phyloP scores from a whole-genome alignment of 371 early-diverging fungal genomes.

The Lichtheimia ramosa region DNA sequence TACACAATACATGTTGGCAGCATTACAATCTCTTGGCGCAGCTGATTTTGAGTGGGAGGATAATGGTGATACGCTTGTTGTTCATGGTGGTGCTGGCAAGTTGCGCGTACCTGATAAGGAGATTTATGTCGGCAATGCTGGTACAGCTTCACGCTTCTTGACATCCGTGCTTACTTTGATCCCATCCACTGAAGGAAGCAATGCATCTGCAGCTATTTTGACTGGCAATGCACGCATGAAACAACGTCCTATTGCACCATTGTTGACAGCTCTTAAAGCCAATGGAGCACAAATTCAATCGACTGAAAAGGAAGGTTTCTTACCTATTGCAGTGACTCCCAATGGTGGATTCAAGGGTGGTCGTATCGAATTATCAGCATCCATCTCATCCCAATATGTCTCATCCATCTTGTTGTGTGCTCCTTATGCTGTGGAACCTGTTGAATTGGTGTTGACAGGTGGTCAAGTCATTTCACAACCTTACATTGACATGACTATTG shows the following conservation, averaged over 20 bases:
- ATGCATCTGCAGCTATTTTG: conserved; percentile 57
- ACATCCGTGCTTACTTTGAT: conserved; percentile 86
- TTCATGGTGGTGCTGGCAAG: conserved; percentile 78
- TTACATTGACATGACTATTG: conserved; percentile 98
- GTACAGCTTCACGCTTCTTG: conserved; percentile 96
- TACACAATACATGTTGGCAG: conserved; percentile 95
- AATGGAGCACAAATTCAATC: conserved; percentile 84
- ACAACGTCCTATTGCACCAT: conserved; percentile 91
- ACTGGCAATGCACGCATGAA: conserved; percentile 98
- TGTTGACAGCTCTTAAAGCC: conserved; percentile 80
- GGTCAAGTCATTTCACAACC: conserved; percentile 96
- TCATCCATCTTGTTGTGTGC: conserved; percentile 94
- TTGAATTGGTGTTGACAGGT: conserved; percentile 83
- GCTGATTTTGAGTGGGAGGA: conserved; percentile 91
- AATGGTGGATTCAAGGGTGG: conserved; percentile 86
- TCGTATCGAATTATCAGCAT: conserved; percentile 85
- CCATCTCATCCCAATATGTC: conserved; percentile 96
- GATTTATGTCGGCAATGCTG: conserved; percentile 96
- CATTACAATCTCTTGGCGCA: conserved; percentile 84
- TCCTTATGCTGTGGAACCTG: conserved; percentile 84
- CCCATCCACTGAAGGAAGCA: conserved; percentile 39
- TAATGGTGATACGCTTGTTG: conserved; percentile 86
- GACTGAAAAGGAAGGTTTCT: conserved; percentile 78
- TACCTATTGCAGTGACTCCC: conserved; percentile 84
- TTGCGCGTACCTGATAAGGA: conserved; percentile 77